A percentile compares a stretch with the other conserved stretches of the same genome.
Evolutionary conservation across 148 eudicot genomes (phyloP).

Genomic region (Rhododendron molle): DNA sequence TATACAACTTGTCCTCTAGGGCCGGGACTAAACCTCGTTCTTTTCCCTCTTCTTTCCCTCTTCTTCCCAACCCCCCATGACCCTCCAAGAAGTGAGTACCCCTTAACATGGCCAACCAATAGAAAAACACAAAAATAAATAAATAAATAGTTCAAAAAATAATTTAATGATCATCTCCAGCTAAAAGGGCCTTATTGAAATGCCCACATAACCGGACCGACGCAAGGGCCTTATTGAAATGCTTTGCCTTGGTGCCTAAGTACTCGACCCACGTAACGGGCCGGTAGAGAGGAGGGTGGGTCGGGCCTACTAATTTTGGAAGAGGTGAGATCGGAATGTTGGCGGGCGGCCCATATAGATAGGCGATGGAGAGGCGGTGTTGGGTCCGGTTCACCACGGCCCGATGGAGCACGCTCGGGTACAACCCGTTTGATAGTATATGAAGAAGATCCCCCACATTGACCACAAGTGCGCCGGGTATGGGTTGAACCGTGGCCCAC

Average conservation of each 20-base stretch:
- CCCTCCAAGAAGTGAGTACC: not conserved
- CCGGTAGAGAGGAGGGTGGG: conserved; percentile 59
- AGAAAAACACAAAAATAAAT: not conserved
- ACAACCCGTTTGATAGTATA: conserved; percentile 76
- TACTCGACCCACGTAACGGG: conserved; percentile 83
- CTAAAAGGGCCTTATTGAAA: conserved; percentile 67
- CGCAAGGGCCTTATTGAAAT: conserved; percentile 70
- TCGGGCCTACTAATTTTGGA: conserved; percentile 32
- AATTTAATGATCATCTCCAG: not conserved
- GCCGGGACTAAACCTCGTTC: not conserved
- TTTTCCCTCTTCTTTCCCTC: not conserved
- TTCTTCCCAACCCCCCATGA: not conserved
- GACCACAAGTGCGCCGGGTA: conserved; percentile 57
- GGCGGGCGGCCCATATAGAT: conserved; percentile 65
- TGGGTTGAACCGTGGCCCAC: conserved; percentile 77
- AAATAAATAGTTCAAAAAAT: not conserved
- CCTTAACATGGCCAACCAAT: not conserved
- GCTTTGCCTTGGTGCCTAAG: conserved; percentile 52
- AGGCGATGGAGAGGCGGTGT: conserved; percentile 69
- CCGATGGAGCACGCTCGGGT: conserved; percentile 73
- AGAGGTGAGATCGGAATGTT: conserved; percentile 48
- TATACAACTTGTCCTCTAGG: not conserved
- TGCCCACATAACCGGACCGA: conserved; percentile 37
- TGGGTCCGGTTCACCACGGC: conserved; percentile 67
- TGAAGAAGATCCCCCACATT: conserved; percentile 84